Base-by-base conservation (phyloP, 768 basidiomycete species). In the Rhodotorula toruloides region DNA sequence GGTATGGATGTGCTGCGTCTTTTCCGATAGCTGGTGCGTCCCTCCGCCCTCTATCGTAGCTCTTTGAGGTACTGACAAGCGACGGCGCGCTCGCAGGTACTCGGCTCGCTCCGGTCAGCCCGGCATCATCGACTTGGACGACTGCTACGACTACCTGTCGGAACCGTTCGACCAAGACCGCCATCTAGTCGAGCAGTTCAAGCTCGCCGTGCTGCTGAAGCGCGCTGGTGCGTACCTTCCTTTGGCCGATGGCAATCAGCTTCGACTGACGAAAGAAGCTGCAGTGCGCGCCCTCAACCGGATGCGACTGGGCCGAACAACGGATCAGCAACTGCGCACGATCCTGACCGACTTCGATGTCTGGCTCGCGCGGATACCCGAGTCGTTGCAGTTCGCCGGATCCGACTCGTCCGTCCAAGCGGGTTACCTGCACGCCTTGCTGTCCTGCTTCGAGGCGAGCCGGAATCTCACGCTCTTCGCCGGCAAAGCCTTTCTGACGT, bases 101-200 rank as follows among this genome's bases (percentile, higher is more conserved):
- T 49, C 29, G 11, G 48, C 48, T 12, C 32, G 29, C 29, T 31
- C 48, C 5, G 48, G 48, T 21, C 48, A 49, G 48, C 48, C 48
- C 1, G 29, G 29, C 8, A 49, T 49, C 29, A 49, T 49, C 31
- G 48, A 49, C 48, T 31, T 49, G 7, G 48, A 49, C 48, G 48
- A 49, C 31, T 49, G 48, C 48, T 49, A 13, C 48, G 48, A 49
- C 31, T 49, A 31, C 48, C n/a, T n/a, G n/a, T 49, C 48, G 29
- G 12, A 9, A 1, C 22, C 29, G 16, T 49, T 49, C 48, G 29
- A 31, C 19, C 13, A 8, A 12, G 48, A 49, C 17, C 31, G 29
- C 7, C 32, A 49, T 31, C 48, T 49, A 16, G 31, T 49, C 29
- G 48, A 32, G 31, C 16, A 31, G 48, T 49, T 31, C 48, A 32